These are phyloP conservation scores for Actinomortierella wolfii DNA, from an alignment of 371 early-diverging fungal genomes.

Conservation along the genomic window DNA sequence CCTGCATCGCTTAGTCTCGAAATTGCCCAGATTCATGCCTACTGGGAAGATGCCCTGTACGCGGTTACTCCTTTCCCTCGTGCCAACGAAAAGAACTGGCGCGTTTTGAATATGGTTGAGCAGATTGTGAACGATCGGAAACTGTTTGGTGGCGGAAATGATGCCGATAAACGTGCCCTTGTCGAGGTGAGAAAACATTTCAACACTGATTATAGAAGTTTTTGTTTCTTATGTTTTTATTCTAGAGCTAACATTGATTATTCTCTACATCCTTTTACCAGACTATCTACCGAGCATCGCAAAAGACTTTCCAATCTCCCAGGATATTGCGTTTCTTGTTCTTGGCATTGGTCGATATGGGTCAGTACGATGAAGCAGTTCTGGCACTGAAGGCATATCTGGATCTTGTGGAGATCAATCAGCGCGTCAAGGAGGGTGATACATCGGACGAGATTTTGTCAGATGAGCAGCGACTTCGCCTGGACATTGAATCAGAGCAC, in stretches of 20 bases:
- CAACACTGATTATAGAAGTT: background rate
- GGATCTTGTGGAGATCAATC: constrained; percentile 51
- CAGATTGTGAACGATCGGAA: constrained; percentile 64
- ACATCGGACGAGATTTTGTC: constrained; percentile 19
- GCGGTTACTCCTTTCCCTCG: constrained; percentile 62
- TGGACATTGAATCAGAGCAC: constrained; percentile 31
- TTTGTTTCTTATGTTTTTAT: background rate
- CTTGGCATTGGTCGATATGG: constrained; percentile 57
- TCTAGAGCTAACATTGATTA: background rate
- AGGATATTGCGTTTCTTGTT: constrained; percentile 70
- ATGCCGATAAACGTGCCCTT: constrained; percentile 51
- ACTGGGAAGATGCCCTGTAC: constrained; percentile 68
- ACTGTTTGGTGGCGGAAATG: constrained; percentile 51
- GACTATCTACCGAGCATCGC: constrained; percentile 66
- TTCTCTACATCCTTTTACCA: constrained; percentile 21
- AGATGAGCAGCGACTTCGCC: constrained; percentile 28
- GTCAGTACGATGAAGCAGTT: constrained; percentile 79
- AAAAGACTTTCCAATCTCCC: constrained; percentile 77
- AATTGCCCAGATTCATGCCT: constrained; percentile 58
- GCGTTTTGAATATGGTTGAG: constrained; percentile 66
- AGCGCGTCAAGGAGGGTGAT: constrained; percentile 19
- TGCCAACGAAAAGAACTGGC: constrained; percentile 65
- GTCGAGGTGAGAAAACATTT: constrained; percentile 48
- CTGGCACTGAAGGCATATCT: constrained; percentile 69
- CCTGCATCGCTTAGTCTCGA: constrained; percentile 52